Evolutionary conservation across 2,329 filamentous ascomycete genomes (phyloP).

Genomic region (Fusarium penzigii): DNA sequence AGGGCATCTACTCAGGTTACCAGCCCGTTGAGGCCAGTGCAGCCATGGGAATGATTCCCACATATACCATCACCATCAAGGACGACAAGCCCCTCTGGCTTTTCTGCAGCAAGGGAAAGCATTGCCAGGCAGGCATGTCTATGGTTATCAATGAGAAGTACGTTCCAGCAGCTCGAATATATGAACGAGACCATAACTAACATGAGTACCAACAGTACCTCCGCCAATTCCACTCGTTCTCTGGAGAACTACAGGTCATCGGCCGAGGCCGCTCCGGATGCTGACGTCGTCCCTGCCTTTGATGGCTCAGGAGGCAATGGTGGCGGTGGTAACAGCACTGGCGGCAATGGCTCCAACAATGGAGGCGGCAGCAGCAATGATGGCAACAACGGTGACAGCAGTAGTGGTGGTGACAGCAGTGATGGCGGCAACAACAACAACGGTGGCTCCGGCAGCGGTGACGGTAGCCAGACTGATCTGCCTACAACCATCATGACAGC

Average conservation of each 20-base stretch:
- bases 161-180: constrained; percentile 30
- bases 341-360: constrained; percentile 16
- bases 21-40: constrained; percentile 59
- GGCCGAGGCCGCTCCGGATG: constrained; percentile 35
- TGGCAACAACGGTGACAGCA: constrained; percentile 8
- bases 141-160: constrained; percentile 77
- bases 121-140: constrained; percentile 75
- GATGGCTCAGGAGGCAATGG: constrained; percentile 16
- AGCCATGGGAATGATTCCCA: constrained; percentile 55
- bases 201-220: constrained; percentile 36
- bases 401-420: constrained; percentile 5
- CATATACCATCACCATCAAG: constrained; percentile 71
- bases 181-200: constrained; percentile 1
- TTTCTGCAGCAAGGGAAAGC: constrained; percentile 73
- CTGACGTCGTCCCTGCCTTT: constrained; percentile 29
- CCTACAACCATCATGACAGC: not conserved
- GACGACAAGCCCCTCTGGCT: constrained; percentile 73
- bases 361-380: constrained; percentile 8
- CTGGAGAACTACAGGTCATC: constrained; percentile 49
- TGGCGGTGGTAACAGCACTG: constrained; percentile 23
- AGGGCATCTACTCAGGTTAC: constrained; percentile 69
- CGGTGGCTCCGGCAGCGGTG: constrained; percentile 2
- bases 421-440: constrained; percentile 14
- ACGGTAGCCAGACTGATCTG: constrained; percentile 4
- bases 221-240: constrained; percentile 53